Evolutionary conservation across 2,329 filamentous ascomycete species (phyloP).

Genomic region (Cordyceps tenuipes): DNA sequence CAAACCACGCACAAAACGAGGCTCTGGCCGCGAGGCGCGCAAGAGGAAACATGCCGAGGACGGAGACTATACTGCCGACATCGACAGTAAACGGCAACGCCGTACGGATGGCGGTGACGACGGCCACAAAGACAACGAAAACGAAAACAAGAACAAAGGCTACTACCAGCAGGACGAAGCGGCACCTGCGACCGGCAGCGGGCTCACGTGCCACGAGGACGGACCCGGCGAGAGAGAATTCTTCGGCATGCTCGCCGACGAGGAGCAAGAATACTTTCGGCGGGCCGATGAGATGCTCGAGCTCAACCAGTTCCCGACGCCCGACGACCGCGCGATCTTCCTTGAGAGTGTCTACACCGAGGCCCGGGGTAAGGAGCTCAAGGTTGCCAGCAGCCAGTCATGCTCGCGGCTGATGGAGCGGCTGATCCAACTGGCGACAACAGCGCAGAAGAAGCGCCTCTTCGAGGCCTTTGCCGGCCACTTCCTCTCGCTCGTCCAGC

Average conservation of each 20-base stretch:
- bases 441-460: conserved; percentile 73
- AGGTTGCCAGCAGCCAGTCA: conserved; percentile 90
- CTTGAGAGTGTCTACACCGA: conserved; percentile 79
- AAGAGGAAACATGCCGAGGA: conserved; percentile 31
- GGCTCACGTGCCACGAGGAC: conserved; percentile 15
- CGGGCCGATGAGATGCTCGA: conserved; percentile 84
- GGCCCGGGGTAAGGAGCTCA: conserved; percentile 85
- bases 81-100: conserved; percentile 21
- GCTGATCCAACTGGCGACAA: conserved; percentile 72
- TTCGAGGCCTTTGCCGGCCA: conserved; percentile 81
- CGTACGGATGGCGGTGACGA: conserved; percentile 15
- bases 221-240: conserved; percentile 57
- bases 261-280: conserved; percentile 94
- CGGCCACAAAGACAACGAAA: conserved; percentile 15
- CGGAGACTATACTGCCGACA: conserved; percentile 14
- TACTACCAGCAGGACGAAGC: conserved; percentile 13
- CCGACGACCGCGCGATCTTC: conserved; percentile 64
- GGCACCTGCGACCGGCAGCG: conserved; percentile 10
- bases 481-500: conserved; percentile 83
- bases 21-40: conserved; percentile 30
- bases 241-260: conserved; percentile 84
- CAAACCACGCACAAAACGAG: conserved; percentile 36
- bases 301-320: conserved; percentile 72
- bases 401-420: conserved; percentile 91
- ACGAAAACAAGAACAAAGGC: conserved; percentile 12